Conservation (phyloP, 768 basidiomycete species). For the Leccinum obscurum region DNA sequence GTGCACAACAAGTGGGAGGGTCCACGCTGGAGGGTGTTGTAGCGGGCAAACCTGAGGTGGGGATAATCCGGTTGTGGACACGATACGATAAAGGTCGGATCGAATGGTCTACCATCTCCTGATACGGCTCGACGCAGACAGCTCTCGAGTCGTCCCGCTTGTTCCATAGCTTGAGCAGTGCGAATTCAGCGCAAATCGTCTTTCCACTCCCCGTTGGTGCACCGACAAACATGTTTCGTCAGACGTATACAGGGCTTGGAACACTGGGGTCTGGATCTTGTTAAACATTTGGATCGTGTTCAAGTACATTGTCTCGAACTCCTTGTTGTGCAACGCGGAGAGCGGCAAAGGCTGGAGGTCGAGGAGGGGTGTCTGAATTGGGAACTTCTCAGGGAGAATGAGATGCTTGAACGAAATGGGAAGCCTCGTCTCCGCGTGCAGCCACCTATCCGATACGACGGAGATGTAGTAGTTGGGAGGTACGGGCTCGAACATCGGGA, state of each 20-base stretch:
- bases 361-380: conserved; percentile 86
- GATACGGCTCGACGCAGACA: conserved; percentile 95
- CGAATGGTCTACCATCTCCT: conserved; percentile 90
- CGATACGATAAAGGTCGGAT: conserved; percentile 25
- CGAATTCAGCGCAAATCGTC: conserved; percentile 97
- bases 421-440: conserved; percentile 91
- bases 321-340: conserved; percentile 89
- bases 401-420: conserved; percentile 98
- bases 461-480: conserved; percentile 99
- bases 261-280: conserved; percentile 99
- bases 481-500: conserved; percentile 95
- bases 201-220: conserved; percentile 97
- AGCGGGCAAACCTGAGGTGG: conserved; percentile 17
- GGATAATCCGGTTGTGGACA: conserved; percentile 15
- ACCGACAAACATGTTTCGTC: conserved; percentile 98
- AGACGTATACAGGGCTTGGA: conserved; percentile 94
- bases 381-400: conserved; percentile 96
- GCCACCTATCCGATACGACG: conserved; percentile 91
- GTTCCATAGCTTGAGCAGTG: conserved; percentile 92
- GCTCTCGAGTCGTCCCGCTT: conserved; percentile 79
- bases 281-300: conserved; percentile 85
- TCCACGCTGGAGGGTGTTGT: conserved; percentile 14
- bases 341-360: conserved; percentile 91
- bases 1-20: conserved; percentile 16
- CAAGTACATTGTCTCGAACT: conserved; percentile 86